These are phyloP conservation scores for Paramecium bursaria DNA, from an alignment of 73 alveolate species.

Conservation along the genomic window DNA sequence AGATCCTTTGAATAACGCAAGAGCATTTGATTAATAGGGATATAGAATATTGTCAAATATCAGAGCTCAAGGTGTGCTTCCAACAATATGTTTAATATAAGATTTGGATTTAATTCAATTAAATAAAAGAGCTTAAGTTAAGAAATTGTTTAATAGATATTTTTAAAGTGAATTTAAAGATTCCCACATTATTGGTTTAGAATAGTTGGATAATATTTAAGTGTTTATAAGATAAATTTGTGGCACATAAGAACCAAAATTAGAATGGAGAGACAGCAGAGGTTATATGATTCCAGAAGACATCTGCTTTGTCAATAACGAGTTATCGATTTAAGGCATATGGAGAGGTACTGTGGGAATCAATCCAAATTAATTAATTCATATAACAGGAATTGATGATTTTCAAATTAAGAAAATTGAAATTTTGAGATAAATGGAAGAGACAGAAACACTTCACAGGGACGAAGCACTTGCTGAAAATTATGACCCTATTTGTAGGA, in stretches of 20 bases:
- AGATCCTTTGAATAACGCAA: constrained; percentile 92
- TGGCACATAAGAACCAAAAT: constrained; percentile 76
- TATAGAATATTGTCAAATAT: constrained; percentile 85
- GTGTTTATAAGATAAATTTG: constrained; percentile 83
- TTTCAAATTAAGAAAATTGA: constrained; percentile 75
- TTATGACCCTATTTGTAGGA: constrained; percentile 37
- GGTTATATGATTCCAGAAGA: constrained; percentile 92
- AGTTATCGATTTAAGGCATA: constrained; percentile 87
- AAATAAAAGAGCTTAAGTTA: constrained; percentile 87
- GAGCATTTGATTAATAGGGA: constrained; percentile 96
- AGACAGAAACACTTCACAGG: not conserved
- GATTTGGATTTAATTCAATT: constrained; percentile 78
- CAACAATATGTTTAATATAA: constrained; percentile 89
- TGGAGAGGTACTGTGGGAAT: constrained; percentile 79
- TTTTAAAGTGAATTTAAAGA: constrained; percentile 92
- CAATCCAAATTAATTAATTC: constrained; percentile 89
- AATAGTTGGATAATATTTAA: constrained; percentile 74
- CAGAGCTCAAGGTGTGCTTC: constrained; percentile 94
- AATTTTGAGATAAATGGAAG: constrained; percentile 47
- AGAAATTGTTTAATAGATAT: constrained; percentile 90
- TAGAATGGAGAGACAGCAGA: constrained; percentile 87
- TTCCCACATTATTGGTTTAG: constrained; percentile 74
- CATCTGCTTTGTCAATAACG: constrained; percentile 69
- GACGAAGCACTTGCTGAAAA: constrained; percentile 69
- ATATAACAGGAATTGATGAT: constrained; percentile 96